Base-by-base conservation (phyloP, 805 yeast genomes). In the Yamadazyma akitaensis region DNA sequence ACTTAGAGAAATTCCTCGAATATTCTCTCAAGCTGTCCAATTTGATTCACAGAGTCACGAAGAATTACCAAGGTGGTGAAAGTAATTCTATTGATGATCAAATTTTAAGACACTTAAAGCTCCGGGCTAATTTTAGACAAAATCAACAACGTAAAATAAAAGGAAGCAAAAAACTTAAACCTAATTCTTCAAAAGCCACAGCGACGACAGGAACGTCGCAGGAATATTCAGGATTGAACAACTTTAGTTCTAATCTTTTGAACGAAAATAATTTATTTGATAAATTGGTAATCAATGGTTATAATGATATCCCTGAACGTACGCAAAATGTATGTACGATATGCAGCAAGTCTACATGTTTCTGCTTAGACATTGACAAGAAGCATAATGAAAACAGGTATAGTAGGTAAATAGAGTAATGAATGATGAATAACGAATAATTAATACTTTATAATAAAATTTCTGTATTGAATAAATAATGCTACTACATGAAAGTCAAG, bases 401-500 rank as follows among this genome's bases (percentile, higher is more conserved):
- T 21, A 35, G 16, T 14, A 19, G 37, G 37, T 11, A 18, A 11
- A 14, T 43, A 43, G 41, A 28, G 32, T 28, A 28, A 11, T 13
- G 32, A 28, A 24, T 44, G 39, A 40, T 39, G 43, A 43, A 34
- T 40, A 39, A 39, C 43, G 47, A 32, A 14, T n/a, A 17, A 35
- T 6, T n/a, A 28, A 28, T 8, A 26, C 8, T 8, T 8, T 26
- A n/a, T 26, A 28, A 36, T n/a, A 19, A 38, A 36, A 13, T 9
- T 10, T 28, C 16, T 41, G 24, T 41, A 33, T 43, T 37, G 40
- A 43, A 43, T 43, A 43, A 43, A 43, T 43, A 43, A 36, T 24
- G 25, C 28, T 14, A 25, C 30, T 59, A 67, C 49, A 75, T 68
- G 56, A 79, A 72, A 42, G 81, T 64, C 47, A 82, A 68, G 63